Evolutionary conservation across 345 rosid genomes (phyloP), one percentile per base, ranked within the genome.

Genomic region (Turritis glabra): DNA sequence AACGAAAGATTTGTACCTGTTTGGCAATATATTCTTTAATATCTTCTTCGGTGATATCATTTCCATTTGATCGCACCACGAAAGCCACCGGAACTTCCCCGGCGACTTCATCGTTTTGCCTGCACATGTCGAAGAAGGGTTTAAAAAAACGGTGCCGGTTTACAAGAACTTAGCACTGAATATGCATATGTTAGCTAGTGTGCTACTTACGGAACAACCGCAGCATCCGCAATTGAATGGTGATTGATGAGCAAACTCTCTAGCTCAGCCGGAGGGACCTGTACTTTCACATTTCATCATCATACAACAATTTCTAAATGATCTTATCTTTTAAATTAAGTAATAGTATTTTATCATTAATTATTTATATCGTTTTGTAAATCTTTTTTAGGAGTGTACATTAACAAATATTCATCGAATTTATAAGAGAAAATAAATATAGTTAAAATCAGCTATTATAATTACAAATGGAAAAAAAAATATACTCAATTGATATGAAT

Each of bases 221-320:
- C 98, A 1, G 98, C 98, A 64, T 93, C 98, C 0, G 85, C 88
- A 55, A 93, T 85, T 15, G 82, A 84, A 19, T 90, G 81, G 56
- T 93, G 96, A 79, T 69, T 81, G 13, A 90, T 60, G 14, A 90
- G 92, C 18, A 93, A 81, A 38, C 91, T 82, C 72, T 93, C 98
- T n/a, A 93, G 89, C 81, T 93, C 98, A 7, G 97, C 98, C 0
- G 98, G 98, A 32, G 97, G 91, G 32, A 93, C 98, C 90, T 91
- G 79, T 72, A 21, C 3, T 43, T 29, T 4, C 27, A 18, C 25
- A 19, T 62, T 60, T 22, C 32, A 26, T 46, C 50, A 41, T 5
- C 43, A 21, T 21, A 25, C 29, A 15, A 50, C 9, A 11, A 15
- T 38, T 13, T 38, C 14, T 1, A 54, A 17, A 58, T 5, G 14